Evolutionary conservation across 2,329 filamentous ascomycete genomes (phyloP), one percentile per base, ranked within the genome.

Genomic region (Fusarium coffeatum): DNA sequence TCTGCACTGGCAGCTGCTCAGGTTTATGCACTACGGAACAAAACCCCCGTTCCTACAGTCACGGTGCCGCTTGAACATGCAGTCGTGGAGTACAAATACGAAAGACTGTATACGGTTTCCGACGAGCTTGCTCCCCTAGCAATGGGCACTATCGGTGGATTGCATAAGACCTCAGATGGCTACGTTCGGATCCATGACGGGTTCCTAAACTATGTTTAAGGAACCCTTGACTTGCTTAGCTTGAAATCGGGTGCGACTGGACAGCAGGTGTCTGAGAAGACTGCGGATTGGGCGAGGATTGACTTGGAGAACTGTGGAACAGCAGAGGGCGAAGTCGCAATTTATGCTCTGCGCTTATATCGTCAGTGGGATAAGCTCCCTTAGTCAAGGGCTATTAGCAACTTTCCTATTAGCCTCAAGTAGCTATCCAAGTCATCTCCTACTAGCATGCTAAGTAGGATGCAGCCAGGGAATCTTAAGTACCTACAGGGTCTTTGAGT

Each of bases 401-500:
- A 84, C 41, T 80, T 83, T 13, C 87, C 87, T 0, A 83, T 89
- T 11, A 57, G 74, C 2, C 50, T 88, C 13, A 76, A 69, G 1
- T 80, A 81, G 34, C 56, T 85, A 1, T 51, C 57, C 1, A 53
- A 61, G 11, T 59, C 74, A 2, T 61, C 66, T 1, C 54, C 68
- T 3, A 37, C 18, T 8, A 41, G 47, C 2, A 7, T 65, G 1
- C 30, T 63, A 2, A n/a, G 15, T 4, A 47, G 30, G 3, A 62
- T 66, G 46, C n/a, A 7, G 11, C 10, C 20, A 1, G 55, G 59
- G 2, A 68, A 37, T 11, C n/a, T 40, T 0, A 68, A 63, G 20
- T 81, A 80, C 76, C 71, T 87, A 82, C 41, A 82, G 78, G 90
- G 90, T 1, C 83, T 93, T 72, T 89, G 89, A 59, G 90, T 93